Conservation (phyloP, 2,329 filamentous ascomycete genomes). For the Colletotrichum shisoi region DNA sequence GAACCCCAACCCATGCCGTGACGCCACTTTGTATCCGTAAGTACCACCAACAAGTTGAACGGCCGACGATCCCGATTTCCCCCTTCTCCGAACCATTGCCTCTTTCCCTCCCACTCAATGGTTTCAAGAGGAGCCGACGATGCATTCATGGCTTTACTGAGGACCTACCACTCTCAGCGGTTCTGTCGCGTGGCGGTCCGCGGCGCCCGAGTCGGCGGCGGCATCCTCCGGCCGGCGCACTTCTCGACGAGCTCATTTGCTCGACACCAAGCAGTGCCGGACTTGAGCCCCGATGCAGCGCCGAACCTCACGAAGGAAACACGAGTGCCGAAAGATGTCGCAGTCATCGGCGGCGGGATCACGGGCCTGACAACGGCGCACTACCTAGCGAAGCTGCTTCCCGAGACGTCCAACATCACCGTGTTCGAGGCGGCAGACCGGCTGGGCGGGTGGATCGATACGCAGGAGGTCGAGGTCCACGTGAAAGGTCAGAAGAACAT, state of each 20-base stretch:
- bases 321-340: constrained; percentile 55
- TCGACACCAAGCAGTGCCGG: neutral
- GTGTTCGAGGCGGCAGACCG: constrained; percentile 77
- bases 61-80: neutral
- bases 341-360: constrained; percentile 81
- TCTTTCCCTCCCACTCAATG: constrained; percentile 7
- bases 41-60: neutral
- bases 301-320: neutral
- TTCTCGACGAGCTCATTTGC: constrained; percentile 21
- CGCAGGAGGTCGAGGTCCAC: constrained; percentile 65
- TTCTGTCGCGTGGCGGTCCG: constrained; percentile 26
- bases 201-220: neutral
- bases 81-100: constrained; percentile 1
- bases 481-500: constrained; percentile 61
- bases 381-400: constrained; percentile 75
- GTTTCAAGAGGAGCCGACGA: constrained; percentile 14
- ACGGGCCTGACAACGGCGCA: constrained; percentile 82
- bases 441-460: constrained; percentile 85
- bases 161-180: constrained; percentile 31
- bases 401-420: constrained; percentile 71
- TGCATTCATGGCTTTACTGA: constrained; percentile 36
- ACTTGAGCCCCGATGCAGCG: neutral
- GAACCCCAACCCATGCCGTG: constrained; percentile 21
- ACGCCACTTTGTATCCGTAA: constrained; percentile 32
- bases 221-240: constrained; percentile 7